These are phyloP conservation scores for Linnemannia elongata DNA, from an alignment of 192 early-diverging fungal genomes.

Conservation along the genomic window DNA sequence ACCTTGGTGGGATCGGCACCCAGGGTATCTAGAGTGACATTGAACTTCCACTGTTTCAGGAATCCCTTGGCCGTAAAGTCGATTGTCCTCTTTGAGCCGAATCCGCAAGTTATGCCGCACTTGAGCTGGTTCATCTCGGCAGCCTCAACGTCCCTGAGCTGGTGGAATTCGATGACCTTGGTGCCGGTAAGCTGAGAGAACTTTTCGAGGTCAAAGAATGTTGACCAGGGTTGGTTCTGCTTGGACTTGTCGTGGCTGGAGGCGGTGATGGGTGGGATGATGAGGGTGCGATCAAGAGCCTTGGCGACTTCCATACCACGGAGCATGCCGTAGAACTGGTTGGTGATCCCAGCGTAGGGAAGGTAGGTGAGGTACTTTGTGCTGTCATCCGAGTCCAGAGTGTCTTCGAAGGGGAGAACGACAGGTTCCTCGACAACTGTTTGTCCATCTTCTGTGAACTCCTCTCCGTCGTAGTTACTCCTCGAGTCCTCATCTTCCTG, in stretches of 20 bases:
- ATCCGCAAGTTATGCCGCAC: slow-evolving; percentile 54
- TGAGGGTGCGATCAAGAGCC: slow-evolving; percentile 36
- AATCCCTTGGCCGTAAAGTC: slow-evolving; percentile 56
- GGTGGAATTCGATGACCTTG: slow-evolving; percentile 44
- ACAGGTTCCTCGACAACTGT: neutral
- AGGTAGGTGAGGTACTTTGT: slow-evolving; percentile 50
- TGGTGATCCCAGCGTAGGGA: slow-evolving; percentile 55
- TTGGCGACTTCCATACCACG: slow-evolving; percentile 53
- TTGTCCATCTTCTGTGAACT: neutral
- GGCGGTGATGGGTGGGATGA: slow-evolving; percentile 56
- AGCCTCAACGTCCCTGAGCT: slow-evolving; percentile 27
- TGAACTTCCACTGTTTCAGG: slow-evolving; percentile 49
- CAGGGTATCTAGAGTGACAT: slow-evolving; percentile 19
- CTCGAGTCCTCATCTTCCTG: neutral
- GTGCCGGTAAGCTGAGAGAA: slow-evolving; percentile 30
- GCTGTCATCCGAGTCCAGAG: slow-evolving; percentile 20
- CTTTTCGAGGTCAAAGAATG: slow-evolving; percentile 38
- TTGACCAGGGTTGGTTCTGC: slow-evolving; percentile 55
- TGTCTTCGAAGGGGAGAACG: slow-evolving; percentile 31
- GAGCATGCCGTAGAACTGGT: slow-evolving; percentile 56
- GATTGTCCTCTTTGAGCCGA: slow-evolving; percentile 46
- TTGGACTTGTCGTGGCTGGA: slow-evolving; percentile 56
- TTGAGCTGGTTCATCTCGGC: slow-evolving; percentile 37
- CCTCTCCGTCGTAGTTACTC: neutral
- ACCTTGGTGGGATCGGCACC: slow-evolving; percentile 23